Percentiles rank a stretch among this genome's conserved stretches.
Conservation (phyloP, 331 rosid genomes). For the Cydonia oblonga region DNA sequence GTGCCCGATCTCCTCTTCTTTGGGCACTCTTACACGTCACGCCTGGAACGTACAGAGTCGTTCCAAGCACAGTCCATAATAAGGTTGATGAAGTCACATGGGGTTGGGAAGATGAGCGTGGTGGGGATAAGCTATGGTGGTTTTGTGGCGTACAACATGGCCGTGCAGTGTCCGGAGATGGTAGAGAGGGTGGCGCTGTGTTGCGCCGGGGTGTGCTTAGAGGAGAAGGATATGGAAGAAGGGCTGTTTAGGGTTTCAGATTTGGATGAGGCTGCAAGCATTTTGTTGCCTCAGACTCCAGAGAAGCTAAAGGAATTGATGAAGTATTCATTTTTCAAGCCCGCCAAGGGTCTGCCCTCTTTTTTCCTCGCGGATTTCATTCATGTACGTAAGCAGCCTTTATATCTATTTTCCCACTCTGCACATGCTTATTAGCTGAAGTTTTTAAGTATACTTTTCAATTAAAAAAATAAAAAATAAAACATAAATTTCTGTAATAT, state of each 20-base stretch:
- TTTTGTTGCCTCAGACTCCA: constrained; percentile 58
- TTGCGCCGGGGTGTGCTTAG: constrained; percentile 61
- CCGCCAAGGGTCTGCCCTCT: constrained; percentile 36
- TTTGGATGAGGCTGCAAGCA: constrained; percentile 52
- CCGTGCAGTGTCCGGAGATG: constrained; percentile 36
- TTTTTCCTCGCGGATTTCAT: constrained; percentile 59
- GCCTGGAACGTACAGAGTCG: constrained; percentile 40
- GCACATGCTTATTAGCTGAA: background rate
- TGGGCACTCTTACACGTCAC: constrained; percentile 42
- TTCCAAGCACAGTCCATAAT: constrained; percentile 49
- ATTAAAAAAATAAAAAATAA: too few relatives aligned
- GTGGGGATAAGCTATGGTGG: constrained; percentile 83
- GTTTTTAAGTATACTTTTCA: background rate
- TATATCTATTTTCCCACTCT: background rate
- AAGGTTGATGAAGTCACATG: constrained; percentile 42
- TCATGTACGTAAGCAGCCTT: constrained; percentile 23
- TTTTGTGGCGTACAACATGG: constrained; percentile 53
- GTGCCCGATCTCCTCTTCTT: constrained; percentile 72
- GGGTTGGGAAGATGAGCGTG: constrained; percentile 34
- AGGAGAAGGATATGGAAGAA: constrained; percentile 48
- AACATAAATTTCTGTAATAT: background rate
- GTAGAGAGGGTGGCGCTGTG: constrained; percentile 53
- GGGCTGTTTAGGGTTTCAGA: constrained; percentile 44
- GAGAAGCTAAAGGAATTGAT: constrained; percentile 47
- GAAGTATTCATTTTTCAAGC: constrained; percentile 40